These are phyloP conservation scores for Kwoniella bestiolae DNA, from an alignment of 768 basidiomycete species.

Conservation along the genomic window DNA sequence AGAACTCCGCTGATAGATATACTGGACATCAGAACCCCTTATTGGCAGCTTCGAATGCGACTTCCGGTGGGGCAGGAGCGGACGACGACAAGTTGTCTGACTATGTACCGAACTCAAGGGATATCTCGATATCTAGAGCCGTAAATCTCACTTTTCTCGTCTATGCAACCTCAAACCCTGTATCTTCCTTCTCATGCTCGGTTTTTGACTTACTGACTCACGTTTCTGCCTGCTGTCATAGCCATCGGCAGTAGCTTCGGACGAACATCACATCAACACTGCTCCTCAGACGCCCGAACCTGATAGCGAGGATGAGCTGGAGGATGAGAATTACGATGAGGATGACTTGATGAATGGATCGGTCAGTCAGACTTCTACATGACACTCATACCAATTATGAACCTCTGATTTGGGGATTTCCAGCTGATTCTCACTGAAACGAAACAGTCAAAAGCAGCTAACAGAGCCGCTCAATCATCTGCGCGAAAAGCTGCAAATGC, in stretches of 20 bases:
- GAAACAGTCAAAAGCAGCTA: constrained; percentile 21
- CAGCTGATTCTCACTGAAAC: background rate
- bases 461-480: constrained; percentile 35
- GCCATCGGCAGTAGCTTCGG: constrained; percentile 64
- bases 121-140: constrained; percentile 75
- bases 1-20: too few relatives aligned
- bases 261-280: constrained; percentile 69
- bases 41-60: constrained; percentile 43
- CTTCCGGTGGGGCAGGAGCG: constrained; percentile 39
- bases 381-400: background rate
- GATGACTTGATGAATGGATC: constrained; percentile 32
- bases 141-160: constrained; percentile 60
- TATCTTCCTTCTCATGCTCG: too few relatives aligned
- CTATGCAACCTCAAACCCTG: background rate
- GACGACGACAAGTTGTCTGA: constrained; percentile 88
- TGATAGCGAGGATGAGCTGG: constrained; percentile 41
- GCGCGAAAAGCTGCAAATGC: constrained; percentile 49
- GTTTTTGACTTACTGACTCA: too few relatives aligned
- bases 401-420: background rate
- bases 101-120: constrained; percentile 80
- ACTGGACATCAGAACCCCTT: constrained; percentile 40
- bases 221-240: too few relatives aligned
- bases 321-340: constrained; percentile 42
- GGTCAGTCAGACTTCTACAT: constrained; percentile 7
- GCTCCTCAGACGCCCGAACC: constrained; percentile 47